A percentile compares a stretch with the other conserved stretches of the same genome.
Conservation (phyloP, 2,329 filamentous ascomycete species). For the Aspergillus japonicus region DNA sequence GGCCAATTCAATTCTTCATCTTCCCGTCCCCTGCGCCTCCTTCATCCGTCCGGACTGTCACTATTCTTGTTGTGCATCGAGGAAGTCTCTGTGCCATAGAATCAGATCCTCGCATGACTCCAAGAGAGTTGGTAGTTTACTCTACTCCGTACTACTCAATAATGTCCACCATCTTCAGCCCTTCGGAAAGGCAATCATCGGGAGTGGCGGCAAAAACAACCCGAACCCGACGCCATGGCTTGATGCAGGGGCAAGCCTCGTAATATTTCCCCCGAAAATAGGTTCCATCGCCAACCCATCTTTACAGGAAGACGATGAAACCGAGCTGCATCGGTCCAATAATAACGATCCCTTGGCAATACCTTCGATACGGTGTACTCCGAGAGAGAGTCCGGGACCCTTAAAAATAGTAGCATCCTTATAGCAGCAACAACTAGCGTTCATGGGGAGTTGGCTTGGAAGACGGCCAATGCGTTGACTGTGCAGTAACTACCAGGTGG, state of each 20-base stretch:
- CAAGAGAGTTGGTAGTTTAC: too few species aligned
- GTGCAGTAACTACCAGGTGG: not conserved
- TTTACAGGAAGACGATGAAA: not conserved
- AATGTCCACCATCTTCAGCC: not conserved
- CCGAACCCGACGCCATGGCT: not conserved
- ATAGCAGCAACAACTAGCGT: too few species aligned
- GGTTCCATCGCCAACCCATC: not conserved
- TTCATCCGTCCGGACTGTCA: too few species aligned
- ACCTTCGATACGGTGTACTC: not conserved
- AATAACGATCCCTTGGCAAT: not conserved
- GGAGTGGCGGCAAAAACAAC: not conserved
- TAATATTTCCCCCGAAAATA: not conserved
- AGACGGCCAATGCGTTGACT: not conserved
- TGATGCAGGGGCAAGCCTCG: not conserved
- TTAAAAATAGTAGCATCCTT: not conserved
- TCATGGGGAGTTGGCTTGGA: not conserved
- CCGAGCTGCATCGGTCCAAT: not conserved
- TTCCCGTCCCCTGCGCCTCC: too few species aligned
- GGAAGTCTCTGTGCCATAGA: too few species aligned
- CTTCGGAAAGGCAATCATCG: not conserved
- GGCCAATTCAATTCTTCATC: not conserved
- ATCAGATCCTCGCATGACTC: too few species aligned
- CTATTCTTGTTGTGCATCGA: too few species aligned
- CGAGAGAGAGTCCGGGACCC: not conserved
- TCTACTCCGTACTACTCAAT: too few species aligned